Percentiles rank a stretch among this genome's conserved stretches.
phyloP scores from a whole-genome alignment of 2,329 filamentous ascomycete genomes.

The Colletotrichum gloeosporioides region DNA sequence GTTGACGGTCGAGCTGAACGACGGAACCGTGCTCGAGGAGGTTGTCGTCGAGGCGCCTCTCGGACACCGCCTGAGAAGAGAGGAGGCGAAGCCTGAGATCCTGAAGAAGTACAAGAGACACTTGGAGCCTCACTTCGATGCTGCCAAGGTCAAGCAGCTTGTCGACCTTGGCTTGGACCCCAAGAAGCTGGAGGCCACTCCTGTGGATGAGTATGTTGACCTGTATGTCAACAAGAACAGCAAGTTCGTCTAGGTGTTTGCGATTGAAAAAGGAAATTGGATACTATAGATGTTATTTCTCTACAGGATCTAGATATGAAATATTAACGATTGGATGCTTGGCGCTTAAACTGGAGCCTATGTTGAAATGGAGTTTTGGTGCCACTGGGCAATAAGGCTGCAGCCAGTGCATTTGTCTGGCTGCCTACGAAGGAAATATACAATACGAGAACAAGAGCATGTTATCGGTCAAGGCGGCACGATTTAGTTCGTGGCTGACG shows the following conservation, averaged over 20 bases:
- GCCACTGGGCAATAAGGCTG: not conserved
- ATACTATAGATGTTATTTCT: slow-evolving; percentile 2
- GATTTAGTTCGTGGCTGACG: slow-evolving; percentile 7
- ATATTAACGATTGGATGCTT: not conserved
- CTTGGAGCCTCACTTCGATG: slow-evolving; percentile 80
- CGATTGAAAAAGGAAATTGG: not conserved
- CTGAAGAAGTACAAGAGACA: slow-evolving; percentile 95
- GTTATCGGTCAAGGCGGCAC: slow-evolving; percentile 1
- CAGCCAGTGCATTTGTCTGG: not conserved
- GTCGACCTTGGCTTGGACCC: slow-evolving; percentile 79
- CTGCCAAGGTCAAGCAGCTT: slow-evolving; percentile 80
- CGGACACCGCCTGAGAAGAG: slow-evolving; percentile 86
- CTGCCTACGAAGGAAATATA: not conserved
- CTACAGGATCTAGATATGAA: not conserved
- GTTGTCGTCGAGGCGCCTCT: slow-evolving; percentile 92
- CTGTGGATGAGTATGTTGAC: slow-evolving; percentile 94
- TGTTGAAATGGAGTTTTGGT: not conserved
- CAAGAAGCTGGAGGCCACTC: slow-evolving; percentile 77
- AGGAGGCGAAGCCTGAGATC: slow-evolving; percentile 98
- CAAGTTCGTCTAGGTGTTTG: slow-evolving; percentile 53
- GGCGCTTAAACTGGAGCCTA: not conserved
- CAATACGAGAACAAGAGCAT: not conserved
- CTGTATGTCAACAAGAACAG: slow-evolving; percentile 72
- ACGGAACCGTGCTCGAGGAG: slow-evolving; percentile 90
- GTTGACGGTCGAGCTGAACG: slow-evolving; percentile 91